Conservation (phyloP, 2,329 filamentous ascomycete genomes). For the Endothia cerciana region DNA sequence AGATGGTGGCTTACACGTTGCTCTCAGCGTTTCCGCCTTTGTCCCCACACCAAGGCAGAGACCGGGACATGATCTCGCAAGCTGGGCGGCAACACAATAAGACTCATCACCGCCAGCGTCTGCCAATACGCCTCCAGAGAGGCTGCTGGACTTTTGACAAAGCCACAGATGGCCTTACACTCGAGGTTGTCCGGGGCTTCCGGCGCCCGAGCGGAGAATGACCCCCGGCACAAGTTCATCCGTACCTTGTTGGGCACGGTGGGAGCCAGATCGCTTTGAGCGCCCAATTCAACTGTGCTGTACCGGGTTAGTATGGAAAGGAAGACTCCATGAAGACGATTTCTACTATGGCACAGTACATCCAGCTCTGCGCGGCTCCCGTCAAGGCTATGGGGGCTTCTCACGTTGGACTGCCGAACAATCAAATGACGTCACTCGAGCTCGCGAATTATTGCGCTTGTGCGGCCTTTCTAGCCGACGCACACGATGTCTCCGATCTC, state of each 20-base stretch:
- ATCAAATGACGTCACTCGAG: conserved; percentile 23
- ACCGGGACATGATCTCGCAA: not conserved
- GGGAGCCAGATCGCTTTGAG: not conserved
- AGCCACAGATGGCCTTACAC: not conserved
- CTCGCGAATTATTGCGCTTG: not conserved
- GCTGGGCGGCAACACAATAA: too few relatives aligned
- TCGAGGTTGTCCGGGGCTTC: not conserved
- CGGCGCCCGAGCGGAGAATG: not conserved
- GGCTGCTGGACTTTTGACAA: not conserved
- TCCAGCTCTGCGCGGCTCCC: not conserved
- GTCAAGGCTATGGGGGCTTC: not conserved
- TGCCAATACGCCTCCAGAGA: not conserved
- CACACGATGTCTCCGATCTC: not conserved
- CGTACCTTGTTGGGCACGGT: not conserved
- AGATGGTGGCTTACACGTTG: not conserved
- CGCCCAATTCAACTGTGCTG: not conserved
- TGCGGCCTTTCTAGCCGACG: not conserved
- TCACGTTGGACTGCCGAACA: not conserved
- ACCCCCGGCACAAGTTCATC: not conserved
- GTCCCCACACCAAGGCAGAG: not conserved
- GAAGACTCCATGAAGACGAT: not conserved
- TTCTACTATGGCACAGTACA: not conserved
- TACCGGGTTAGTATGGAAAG: not conserved
- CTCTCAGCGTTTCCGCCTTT: not conserved
- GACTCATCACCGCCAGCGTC: too few relatives aligned